These are phyloP conservation scores for Psilocybe mexicana DNA, from an alignment of 1,284 basidiomycete species.

Conservation along the genomic window DNA sequence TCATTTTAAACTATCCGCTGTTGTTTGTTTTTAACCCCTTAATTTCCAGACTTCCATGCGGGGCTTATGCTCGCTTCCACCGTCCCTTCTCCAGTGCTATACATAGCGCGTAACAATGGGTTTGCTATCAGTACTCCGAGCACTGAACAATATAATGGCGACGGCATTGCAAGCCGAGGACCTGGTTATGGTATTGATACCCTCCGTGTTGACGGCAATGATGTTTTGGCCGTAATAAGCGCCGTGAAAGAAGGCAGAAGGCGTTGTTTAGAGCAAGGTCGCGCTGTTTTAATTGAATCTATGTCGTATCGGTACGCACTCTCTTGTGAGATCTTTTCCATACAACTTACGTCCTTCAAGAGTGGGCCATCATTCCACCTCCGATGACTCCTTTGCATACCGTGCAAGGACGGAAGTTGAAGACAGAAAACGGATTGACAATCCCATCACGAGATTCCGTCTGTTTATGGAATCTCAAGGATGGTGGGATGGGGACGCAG, in stretches of 20 bases:
- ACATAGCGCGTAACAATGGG: slow-evolving; percentile 83
- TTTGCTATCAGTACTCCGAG: slow-evolving; percentile 95
- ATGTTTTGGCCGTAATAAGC: slow-evolving; percentile 84
- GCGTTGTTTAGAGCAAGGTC: slow-evolving; percentile 76
- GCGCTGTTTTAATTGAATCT: slow-evolving; percentile 88
- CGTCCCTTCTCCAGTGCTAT: slow-evolving; percentile 70
- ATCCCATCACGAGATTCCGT: slow-evolving; percentile 85
- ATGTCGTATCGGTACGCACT: slow-evolving; percentile 80
- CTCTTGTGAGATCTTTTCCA: neutral
- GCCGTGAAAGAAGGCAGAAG: slow-evolving; percentile 80
- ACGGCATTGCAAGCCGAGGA: slow-evolving; percentile 91
- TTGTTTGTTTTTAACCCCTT: neutral
- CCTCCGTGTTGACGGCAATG: slow-evolving; percentile 92
- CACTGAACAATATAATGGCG: slow-evolving; percentile 87
- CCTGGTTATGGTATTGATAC: slow-evolving; percentile 95
- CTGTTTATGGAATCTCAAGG: slow-evolving; percentile 77
- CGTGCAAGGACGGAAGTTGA: slow-evolving; percentile 84
- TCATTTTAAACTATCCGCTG: neutral
- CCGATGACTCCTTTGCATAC: slow-evolving; percentile 93
- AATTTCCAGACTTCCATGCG: slow-evolving; percentile 64
- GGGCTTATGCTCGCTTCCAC: slow-evolving; percentile 79
- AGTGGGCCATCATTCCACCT: slow-evolving; percentile 94
- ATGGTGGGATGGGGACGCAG: slow-evolving; percentile 86
- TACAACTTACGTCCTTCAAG: slow-evolving; percentile 31
- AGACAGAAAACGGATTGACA: slow-evolving; percentile 84